Evolutionary conservation across 2,329 filamentous ascomycete genomes (phyloP), one percentile per base, ranked within the genome.

Genomic region (Nannizziopsis barbatae): DNA sequence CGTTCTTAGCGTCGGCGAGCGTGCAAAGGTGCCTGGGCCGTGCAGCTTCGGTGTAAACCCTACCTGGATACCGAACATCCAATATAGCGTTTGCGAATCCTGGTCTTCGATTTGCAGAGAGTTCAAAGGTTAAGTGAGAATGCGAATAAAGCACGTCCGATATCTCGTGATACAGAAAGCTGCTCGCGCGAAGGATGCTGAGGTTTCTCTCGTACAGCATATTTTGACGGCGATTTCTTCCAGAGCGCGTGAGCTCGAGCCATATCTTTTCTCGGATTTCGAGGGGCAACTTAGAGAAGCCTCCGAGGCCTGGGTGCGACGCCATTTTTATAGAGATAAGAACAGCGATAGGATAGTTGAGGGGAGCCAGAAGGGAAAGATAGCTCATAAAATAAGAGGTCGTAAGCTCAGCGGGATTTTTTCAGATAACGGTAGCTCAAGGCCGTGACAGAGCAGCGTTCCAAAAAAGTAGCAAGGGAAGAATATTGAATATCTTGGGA

Each of bases 151-250:
- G 22, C 6, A 50, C 15, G 14, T 15, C 12, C 9, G 44, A 42
- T 32, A 50, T 47, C 38, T 50, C 49, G 14, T 35, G 11, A 32
- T 50, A 45, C 7, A 50, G 37, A 31, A 10, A 12, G 12, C 37
- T 22, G 38, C 49, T 47, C 10, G 44, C 20, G 9, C 30, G 44
- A 18, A 50, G 44, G 12, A 50, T 38, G 37, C 49, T 22, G 44
- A 50, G 49, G 33, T 50, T 44, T n/a, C n/a, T n/a, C 33, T 37
- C 20, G 42, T 47, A 30, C 11, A 10, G 30, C 11, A 35, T 22
- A 12, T n/a, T 18, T 63, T 70, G 10, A 12, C 18, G 9, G 11
- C 11, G 22, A 42, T 42, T 22, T 9, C 14, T 12, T 10, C 39
- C 39, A 8, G 30, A 17, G 15, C 47, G 50, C 17, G 41, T 18